Evolutionary conservation across 306 rosid species (phyloP), one percentile per base, ranked within the genome.

Genomic region (Malus fusca): DNA sequence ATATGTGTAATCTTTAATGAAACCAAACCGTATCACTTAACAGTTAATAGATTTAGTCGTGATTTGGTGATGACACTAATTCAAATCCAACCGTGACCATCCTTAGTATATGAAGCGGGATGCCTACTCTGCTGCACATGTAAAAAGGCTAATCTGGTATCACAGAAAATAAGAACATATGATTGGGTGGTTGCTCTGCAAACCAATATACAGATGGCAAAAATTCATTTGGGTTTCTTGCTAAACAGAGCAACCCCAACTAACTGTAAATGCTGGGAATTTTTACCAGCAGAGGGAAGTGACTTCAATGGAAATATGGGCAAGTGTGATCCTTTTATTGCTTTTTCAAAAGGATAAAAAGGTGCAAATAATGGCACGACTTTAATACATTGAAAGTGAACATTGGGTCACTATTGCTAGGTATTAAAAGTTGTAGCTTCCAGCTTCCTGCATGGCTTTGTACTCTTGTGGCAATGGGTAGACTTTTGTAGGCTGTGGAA

Each of bases 331-430:
- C 25, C n/a, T 14, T 53, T 72, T 14, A 13, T 25, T 40, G 25
- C 19, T 35, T 66, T 10, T 33, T 19, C 6, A 10, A 40, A 25
- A 42, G 26, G 44, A 13, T 37, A 22, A 28, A 60, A 18, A 4
- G 40, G 19, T 6, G 19, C 46, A 22, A 40, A 18, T 43, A 43
- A 61, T 73, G 77, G 30, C 30, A 8, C 18, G 77, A 18, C 77
- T 61, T 73, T 42, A 73, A 73, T 73, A 42, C 21, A 43, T n/a
- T 43, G 77, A 61, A 25, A 61, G 69, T 61, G 77, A 73, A 43
- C 11, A 60, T 42, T 42, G 26, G 35, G 11, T 14, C 51, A 33
- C 17, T 14, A 4, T 4, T n/a, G 14, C 11, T 35, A 18, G 40
- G 19, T 63, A 62, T 13, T 30, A 19, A 25, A 15, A 22, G 76